Evolutionary conservation across 805 yeast genomes (phyloP).

Genomic region (Danielia reshetovae): DNA sequence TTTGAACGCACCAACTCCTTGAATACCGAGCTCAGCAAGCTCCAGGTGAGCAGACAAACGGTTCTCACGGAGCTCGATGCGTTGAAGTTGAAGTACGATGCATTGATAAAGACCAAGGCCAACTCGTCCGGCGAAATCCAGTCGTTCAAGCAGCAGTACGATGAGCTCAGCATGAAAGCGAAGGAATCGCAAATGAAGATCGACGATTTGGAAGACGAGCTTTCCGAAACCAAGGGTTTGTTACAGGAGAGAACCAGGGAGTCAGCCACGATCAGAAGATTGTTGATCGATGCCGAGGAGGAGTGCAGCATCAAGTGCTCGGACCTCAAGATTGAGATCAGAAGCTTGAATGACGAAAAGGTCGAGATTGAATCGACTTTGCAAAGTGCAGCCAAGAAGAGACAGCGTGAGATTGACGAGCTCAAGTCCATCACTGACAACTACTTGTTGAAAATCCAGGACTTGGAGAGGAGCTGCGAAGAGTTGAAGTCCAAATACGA

Average conservation of each 20-base stretch:
- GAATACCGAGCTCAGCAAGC: slow-evolving; percentile 35
- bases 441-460: slow-evolving; percentile 36
- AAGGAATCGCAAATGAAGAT: slow-evolving; percentile 59
- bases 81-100: slow-evolving; percentile 34
- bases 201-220: slow-evolving; percentile 75
- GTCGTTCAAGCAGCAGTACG: slow-evolving; percentile 59
- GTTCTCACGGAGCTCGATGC: slow-evolving; percentile 37
- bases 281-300: slow-evolving; percentile 66
- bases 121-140: slow-evolving; percentile 39
- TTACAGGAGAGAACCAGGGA: slow-evolving; percentile 82
- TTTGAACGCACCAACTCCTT: slow-evolving; percentile 27
- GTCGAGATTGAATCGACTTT: slow-evolving; percentile 53
- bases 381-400: slow-evolving; percentile 46
- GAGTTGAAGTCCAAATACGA: slow-evolving; percentile 23
- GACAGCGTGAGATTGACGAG: slow-evolving; percentile 66
- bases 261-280: slow-evolving; percentile 63
- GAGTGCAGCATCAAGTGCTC: slow-evolving; percentile 45
- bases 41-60: slow-evolving; percentile 41
- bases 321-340: slow-evolving; percentile 54
- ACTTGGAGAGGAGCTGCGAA: slow-evolving; percentile 31
- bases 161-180: slow-evolving; percentile 63
- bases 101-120: slow-evolving; percentile 28
- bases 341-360: slow-evolving; percentile 55
- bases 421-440: slow-evolving; percentile 38
- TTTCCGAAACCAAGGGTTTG: slow-evolving; percentile 67